A percentile compares a stretch with the other conserved stretches of the same genome.
Evolutionary conservation across 2,329 filamentous ascomycete species (phyloP).

Genomic region (Fusarium mundagurra): DNA sequence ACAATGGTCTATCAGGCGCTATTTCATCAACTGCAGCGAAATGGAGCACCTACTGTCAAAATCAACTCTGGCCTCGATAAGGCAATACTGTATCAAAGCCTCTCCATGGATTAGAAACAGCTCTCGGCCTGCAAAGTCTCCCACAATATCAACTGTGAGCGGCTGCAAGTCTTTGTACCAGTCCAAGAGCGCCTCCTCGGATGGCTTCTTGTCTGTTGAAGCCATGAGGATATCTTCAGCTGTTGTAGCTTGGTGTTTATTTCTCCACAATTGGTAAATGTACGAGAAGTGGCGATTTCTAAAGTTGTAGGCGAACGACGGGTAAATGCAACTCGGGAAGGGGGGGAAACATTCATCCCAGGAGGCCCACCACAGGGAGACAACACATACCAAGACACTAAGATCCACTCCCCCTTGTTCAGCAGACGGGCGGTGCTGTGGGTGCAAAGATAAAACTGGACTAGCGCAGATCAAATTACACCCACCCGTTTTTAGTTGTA

Average conservation of each 20-base stretch:
- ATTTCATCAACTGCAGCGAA: neutral
- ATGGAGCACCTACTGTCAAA: neutral
- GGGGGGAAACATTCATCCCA: neutral
- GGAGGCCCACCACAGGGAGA: neutral
- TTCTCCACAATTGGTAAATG: accelerated
- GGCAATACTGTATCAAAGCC: neutral
- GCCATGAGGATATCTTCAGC: neutral
- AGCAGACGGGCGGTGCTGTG: neutral
- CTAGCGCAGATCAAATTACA: neutral
- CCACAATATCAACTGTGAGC: neutral
- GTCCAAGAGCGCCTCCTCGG: neutral
- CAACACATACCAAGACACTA: neutral
- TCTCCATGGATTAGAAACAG: neutral
- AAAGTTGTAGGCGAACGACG: neutral
- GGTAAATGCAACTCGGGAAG: neutral
- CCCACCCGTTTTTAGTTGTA: neutral
- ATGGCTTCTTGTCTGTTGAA: neutral
- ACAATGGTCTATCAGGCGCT: neutral
- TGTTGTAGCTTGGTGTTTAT: neutral
- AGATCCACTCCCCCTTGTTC: neutral
- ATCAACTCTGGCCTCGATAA: neutral
- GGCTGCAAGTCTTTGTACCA: neutral
- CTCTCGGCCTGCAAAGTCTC: neutral
- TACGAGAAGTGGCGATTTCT: neutral
- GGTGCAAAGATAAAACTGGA: neutral